Base-by-base conservation (phyloP, 352 stramenopile species). In the Thraustochytrium sp. region DNA sequence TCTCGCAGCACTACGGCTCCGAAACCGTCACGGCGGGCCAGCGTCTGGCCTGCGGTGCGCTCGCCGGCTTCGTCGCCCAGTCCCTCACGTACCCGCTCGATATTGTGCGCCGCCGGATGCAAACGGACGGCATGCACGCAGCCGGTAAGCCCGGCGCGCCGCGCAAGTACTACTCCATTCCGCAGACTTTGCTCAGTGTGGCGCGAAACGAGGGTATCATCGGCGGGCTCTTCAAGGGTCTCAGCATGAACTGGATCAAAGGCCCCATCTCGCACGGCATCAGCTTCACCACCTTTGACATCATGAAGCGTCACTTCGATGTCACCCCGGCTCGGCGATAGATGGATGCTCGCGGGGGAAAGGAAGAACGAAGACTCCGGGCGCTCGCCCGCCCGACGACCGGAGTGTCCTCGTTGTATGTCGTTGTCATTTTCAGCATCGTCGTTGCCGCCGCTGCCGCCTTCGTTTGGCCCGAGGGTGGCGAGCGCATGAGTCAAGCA, bases 171-270 rank as follows among this genome's bases (percentile, higher is more conserved):
- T 31, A 61, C 26, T 53, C 80, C 73, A 80, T 77, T 31, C 9
- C 53, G 2, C 76, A 85, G 59, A 92, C 89, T 18, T 87, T 93
- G 63, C 85, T 68, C 74, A 77, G 89, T n/a, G 82, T 96, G 3
- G 89, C 91, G 29, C 51, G 87, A 49, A 89, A 94, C 78, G 90
- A 95, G 82, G 92, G 92, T 21, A 63, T 93, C 1, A 65, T 90
- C 42, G 91, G 90, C 11, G 91, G 90, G 11, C 91, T 96, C 55
- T 96, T 91, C 82, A 96, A 96, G 84, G 92, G 92, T 54, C 87
- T 96, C 8, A 90, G 76, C 40, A 91, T 96, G 89, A 96, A 96
- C 88, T 96, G 92, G 92, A 87, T 96, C 34, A 96, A 96, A 80
- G 92, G 92, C 46, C 92, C 92, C 0, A 89, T 96, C 80, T 91